Conservation (phyloP, 805 yeast species). For the Candida railenensis region DNA sequence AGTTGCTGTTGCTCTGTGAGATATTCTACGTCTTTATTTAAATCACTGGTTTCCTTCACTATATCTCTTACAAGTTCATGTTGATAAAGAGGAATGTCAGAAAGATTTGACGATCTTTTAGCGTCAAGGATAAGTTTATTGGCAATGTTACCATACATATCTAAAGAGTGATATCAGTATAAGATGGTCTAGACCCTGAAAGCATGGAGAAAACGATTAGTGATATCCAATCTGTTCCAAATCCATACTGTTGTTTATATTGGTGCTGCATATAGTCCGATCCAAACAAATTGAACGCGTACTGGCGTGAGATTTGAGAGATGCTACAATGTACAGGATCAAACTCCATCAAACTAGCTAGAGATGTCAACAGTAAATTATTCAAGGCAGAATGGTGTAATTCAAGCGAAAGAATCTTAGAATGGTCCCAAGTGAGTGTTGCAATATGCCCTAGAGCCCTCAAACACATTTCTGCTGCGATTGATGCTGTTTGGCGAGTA, state of each 20-base stretch:
- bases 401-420: too few species aligned
- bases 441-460: too few species aligned
- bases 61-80: constrained; percentile 69
- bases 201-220: not conserved
- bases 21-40: constrained; percentile 56
- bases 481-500: too few species aligned
- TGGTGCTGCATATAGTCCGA: not conserved
- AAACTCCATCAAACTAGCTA: too few species aligned
- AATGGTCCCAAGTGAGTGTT: too few species aligned
- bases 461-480: too few species aligned
- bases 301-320: too few species aligned
- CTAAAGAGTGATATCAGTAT: too few species aligned
- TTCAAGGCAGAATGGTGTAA: too few species aligned
- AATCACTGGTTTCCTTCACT: constrained; percentile 66
- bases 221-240: too few species aligned
- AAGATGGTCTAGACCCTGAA: not conserved
- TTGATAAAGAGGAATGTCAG: constrained; percentile 66
- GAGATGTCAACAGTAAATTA: too few species aligned
- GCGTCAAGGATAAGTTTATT: constrained; percentile 84
- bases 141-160: constrained; percentile 89
- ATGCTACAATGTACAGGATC: too few species aligned
- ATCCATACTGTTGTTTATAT: not conserved
- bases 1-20: constrained; percentile 32
- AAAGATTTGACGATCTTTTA: constrained; percentile 68
- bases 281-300: not conserved